Evolutionary conservation across 495 filamentous ascomycete genomes (phyloP).

Genomic region (Podospora comata): DNA sequence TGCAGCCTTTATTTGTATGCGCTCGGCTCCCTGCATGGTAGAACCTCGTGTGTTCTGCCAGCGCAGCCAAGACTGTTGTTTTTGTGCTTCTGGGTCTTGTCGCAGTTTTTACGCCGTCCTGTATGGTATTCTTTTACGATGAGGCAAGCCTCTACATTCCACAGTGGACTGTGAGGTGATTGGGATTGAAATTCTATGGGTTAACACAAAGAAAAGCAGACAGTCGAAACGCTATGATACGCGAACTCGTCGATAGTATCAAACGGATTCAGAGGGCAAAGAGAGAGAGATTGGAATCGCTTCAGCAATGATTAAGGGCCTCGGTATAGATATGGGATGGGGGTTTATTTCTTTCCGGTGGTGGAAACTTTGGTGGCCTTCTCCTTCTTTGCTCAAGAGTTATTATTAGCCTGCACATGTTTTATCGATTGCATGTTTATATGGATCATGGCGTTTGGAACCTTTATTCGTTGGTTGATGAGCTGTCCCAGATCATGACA

Average conservation of each 20-base stretch:
- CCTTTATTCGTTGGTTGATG: background rate
- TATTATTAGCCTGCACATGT: background rate
- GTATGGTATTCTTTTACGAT: background rate
- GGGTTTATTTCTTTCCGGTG: background rate
- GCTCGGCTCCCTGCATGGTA: background rate
- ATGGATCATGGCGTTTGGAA: background rate
- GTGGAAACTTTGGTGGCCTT: background rate
- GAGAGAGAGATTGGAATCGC: background rate
- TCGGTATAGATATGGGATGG: background rate
- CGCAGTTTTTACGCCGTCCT: background rate
- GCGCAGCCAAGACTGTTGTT: background rate
- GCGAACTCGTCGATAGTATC: background rate
- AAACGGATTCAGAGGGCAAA: background rate
- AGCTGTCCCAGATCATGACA: background rate
- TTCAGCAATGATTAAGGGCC: background rate
- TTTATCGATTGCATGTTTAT: background rate
- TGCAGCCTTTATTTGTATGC: background rate
- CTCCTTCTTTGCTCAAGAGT: background rate
- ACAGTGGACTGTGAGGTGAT: background rate
- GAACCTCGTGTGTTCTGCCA: background rate
- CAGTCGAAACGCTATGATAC: background rate
- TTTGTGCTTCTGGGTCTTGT: background rate
- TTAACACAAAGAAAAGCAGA: background rate
- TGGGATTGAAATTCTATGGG: slow-evolving; percentile 3
- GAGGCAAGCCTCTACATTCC: background rate